Evolutionary conservation across 768 basidiomycete genomes (phyloP).

Genomic region (Scleroderma bovista): DNA sequence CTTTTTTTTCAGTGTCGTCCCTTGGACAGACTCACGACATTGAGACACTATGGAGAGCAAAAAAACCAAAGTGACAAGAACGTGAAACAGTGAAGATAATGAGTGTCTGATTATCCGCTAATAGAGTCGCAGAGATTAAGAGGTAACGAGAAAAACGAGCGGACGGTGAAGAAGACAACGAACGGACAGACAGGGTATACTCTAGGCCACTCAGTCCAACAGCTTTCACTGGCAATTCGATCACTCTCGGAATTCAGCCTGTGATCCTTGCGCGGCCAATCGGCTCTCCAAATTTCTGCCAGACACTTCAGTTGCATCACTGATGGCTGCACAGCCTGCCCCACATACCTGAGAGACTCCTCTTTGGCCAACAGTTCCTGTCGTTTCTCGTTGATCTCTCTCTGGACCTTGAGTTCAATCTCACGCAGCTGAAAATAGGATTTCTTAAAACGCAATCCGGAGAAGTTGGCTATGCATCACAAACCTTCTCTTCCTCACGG

Average conservation of each 20-base stretch:
- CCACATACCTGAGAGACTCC: slow-evolving; percentile 75
- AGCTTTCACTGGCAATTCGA: slow-evolving; percentile 17
- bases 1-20: slow-evolving; percentile 6
- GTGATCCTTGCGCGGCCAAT: slow-evolving; percentile 83
- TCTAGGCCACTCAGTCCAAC: slow-evolving; percentile 23
- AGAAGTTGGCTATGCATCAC: no score
- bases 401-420: slow-evolving; percentile 95
- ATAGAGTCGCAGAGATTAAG: slow-evolving; percentile 30
- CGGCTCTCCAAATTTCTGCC: slow-evolving; percentile 83
- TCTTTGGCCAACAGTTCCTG: slow-evolving; percentile 96
- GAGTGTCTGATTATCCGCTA: slow-evolving; percentile 34
- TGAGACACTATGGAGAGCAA: slow-evolving; percentile 22
- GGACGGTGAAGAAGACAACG: slow-evolving; percentile 10
- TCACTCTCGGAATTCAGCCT: slow-evolving; percentile 72
- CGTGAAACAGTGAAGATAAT: slow-evolving; percentile 12
- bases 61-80: slow-evolving; percentile 13
- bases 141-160: slow-evolving; percentile 28
- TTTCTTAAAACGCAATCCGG: no score
- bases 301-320: slow-evolving; percentile 3
- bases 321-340: slow-evolving; percentile 1
- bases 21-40: slow-evolving; percentile 15
- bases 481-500: slow-evolving; percentile 91
- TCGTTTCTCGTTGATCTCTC: slow-evolving; percentile 96
- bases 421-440: slow-evolving; percentile 73
- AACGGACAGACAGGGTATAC: slow-evolving; percentile 26